A percentile compares a stretch with the other conserved stretches of the same genome.
Conservation (phyloP, 129 eudicot genomes). For the Daucus carota region DNA sequence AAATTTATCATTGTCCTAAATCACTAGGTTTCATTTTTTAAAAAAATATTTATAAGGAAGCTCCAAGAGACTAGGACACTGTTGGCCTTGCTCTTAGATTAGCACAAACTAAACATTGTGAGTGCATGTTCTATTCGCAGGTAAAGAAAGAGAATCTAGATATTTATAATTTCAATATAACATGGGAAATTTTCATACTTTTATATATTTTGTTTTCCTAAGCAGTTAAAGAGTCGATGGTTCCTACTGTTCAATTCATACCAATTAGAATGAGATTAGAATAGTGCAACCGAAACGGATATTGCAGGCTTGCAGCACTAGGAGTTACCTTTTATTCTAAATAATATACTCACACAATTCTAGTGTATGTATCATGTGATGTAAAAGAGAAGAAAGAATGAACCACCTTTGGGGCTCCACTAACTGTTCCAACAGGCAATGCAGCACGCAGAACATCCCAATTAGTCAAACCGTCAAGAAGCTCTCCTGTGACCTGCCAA, state of each 20-base stretch:
- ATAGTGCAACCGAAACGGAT: background rate
- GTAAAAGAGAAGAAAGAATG: slow-evolving; percentile 4
- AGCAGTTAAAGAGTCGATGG: background rate
- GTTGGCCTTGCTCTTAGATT: too few relatives aligned
- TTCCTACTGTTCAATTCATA: background rate
- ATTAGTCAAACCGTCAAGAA: slow-evolving; percentile 57
- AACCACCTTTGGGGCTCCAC: slow-evolving; percentile 95
- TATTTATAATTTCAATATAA: background rate
- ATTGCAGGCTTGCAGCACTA: background rate
- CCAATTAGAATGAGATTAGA: background rate
- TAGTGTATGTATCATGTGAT: background rate
- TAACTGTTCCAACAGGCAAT: slow-evolving; percentile 96
- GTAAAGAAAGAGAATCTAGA: background rate
- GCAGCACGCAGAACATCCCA: slow-evolving; percentile 99
- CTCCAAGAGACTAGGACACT: too few relatives aligned
- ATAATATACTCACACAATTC: background rate
- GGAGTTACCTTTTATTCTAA: background rate
- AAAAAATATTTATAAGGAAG: too few relatives aligned
- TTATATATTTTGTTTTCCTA: background rate
- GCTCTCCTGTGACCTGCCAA: slow-evolving; percentile 85
- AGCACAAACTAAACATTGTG: background rate
- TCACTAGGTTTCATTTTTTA: too few relatives aligned
- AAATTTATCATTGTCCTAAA: too few relatives aligned
- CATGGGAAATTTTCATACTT: background rate
- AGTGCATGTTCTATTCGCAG: background rate